A percentile compares a stretch with the other conserved stretches of the same genome.
Evolutionary conservation across 257 asterid genomes (phyloP).

Genomic region (Nicotiana tabacum): DNA sequence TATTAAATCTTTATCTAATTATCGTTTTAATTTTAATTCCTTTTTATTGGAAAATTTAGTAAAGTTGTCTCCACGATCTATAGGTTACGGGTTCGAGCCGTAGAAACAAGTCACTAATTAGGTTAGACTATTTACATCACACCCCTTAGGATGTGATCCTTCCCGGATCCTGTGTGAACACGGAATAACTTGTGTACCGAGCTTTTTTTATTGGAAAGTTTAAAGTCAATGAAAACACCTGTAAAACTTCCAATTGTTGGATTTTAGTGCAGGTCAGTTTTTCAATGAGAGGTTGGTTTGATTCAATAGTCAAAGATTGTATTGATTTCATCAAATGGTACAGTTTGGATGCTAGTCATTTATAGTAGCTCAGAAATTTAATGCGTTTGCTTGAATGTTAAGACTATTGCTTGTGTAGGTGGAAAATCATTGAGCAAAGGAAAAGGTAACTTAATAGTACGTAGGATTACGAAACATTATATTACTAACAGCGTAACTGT

Average conservation of each 20-base stretch:
- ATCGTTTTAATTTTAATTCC: not conserved
- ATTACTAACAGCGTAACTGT: not conserved
- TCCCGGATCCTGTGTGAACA: too few species aligned
- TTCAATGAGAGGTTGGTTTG: not conserved
- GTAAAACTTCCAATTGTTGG: not conserved
- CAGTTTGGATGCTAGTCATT: not conserved
- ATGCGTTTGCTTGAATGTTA: not conserved
- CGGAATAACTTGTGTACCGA: too few species aligned
- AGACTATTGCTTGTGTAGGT: not conserved
- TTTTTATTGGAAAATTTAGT: too few species aligned
- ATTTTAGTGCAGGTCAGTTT: not conserved
- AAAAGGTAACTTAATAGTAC: not conserved
- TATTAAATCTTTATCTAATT: not conserved
- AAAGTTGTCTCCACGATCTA: too few species aligned
- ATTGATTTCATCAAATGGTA: not conserved
- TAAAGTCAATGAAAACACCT: not conserved
- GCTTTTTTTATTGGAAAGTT: not conserved
- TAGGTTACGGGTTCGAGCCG: too few species aligned
- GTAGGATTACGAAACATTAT: not conserved
- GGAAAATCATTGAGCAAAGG: not conserved
- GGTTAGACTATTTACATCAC: too few species aligned
- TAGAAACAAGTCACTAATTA: too few species aligned
- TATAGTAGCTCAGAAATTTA: not conserved
- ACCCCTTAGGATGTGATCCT: fast-evolving
- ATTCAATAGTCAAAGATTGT: not conserved